Conservation (phyloP, 2,329 filamentous ascomycete genomes). For the Fusarium transvaalense region DNA sequence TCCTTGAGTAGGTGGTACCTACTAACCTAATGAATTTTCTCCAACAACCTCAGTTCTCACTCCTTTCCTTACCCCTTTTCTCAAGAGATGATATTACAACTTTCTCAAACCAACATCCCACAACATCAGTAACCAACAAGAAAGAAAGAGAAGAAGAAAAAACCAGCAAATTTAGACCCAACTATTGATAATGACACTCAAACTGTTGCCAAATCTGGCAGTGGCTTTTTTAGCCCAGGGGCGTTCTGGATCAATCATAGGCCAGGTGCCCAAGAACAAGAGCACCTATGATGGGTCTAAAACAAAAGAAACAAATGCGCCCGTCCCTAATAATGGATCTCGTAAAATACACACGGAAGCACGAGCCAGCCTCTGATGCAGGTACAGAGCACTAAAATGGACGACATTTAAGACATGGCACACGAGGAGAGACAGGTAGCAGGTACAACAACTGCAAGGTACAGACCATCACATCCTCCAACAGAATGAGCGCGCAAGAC, state of each 20-base stretch:
- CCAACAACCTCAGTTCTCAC: slow-evolving; percentile 4
- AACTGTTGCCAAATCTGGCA: slow-evolving; percentile 26
- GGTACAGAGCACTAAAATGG: slow-evolving; percentile 38
- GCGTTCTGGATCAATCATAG: slow-evolving; percentile 4
- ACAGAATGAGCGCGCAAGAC: slow-evolving; percentile 14
- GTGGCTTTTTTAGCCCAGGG: slow-evolving; percentile 37
- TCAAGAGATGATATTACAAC: not conserved
- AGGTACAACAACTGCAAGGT: not conserved
- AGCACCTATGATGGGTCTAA: slow-evolving; percentile 10
- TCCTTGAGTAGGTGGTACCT: too few species aligned
- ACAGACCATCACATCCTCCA: not conserved
- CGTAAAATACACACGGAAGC: slow-evolving; percentile 47
- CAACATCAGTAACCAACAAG: not conserved
- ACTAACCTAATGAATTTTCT: not conserved
- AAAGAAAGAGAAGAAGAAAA: too few species aligned
- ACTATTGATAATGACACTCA: slow-evolving; percentile 14
- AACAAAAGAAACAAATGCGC: slow-evolving; percentile 17
- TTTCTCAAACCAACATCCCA: not conserved
- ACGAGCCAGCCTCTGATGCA: slow-evolving; percentile 47
- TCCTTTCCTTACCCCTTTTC: not conserved
- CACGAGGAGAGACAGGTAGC: slow-evolving; percentile 10
- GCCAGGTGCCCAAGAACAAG: not conserved
- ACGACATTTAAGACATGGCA: slow-evolving; percentile 25
- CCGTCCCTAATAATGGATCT: slow-evolving; percentile 40
- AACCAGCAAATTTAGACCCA: slow-evolving; percentile 7